A percentile compares a stretch with the other conserved stretches of the same genome.
These are phyloP conservation scores for Ogataea haglerorum DNA, from an alignment of 805 yeast genomes.

Conservation along the genomic window DNA sequence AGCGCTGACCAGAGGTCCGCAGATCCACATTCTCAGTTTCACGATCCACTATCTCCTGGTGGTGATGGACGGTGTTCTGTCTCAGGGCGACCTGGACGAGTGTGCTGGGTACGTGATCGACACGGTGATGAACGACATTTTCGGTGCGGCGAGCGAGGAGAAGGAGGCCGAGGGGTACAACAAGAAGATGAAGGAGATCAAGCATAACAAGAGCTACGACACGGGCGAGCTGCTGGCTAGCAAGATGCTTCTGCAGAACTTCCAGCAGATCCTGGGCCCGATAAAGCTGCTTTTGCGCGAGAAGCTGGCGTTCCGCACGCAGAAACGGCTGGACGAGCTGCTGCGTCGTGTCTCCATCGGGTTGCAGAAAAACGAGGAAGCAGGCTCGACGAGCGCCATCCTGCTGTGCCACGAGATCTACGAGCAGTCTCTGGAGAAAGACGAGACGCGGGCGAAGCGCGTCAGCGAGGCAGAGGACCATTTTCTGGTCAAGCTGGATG, in stretches of 20 bases:
- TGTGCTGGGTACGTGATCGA: conserved; percentile 56
- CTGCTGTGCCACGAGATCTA: conserved; percentile 72
- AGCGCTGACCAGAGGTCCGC: conserved; percentile 86
- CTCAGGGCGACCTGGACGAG: conserved; percentile 74
- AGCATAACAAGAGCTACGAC: conserved; percentile 82
- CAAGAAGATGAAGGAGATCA: conserved; percentile 85
- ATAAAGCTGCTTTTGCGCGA: conserved; percentile 61
- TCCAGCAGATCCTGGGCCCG: conserved; percentile 62
- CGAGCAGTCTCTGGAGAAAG: conserved; percentile 42
- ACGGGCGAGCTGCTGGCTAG: conserved; percentile 75
- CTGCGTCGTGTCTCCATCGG: conserved; percentile 78
- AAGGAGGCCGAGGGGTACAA: conserved; percentile 92
- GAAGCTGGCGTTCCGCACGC: conserved; percentile 62
- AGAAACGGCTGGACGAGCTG: conserved; percentile 74
- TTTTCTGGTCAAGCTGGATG: conserved; percentile 68
- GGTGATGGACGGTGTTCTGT: conserved; percentile 39
- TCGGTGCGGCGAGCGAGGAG: conserved; percentile 90
- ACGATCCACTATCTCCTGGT: conserved; percentile 75
- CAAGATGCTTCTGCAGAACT: conserved; percentile 55
- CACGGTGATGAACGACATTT: conserved; percentile 84
- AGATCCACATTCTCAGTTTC: conserved; percentile 86
- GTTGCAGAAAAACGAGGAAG: conserved; percentile 62
- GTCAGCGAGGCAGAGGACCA: conserved; percentile 42
- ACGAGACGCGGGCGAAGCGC: conserved; percentile 17
- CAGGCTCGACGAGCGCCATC: conserved; percentile 54